Conservation (phyloP, 192 early-diverging fungal genomes). For the Umbelopsis sp. region DNA sequence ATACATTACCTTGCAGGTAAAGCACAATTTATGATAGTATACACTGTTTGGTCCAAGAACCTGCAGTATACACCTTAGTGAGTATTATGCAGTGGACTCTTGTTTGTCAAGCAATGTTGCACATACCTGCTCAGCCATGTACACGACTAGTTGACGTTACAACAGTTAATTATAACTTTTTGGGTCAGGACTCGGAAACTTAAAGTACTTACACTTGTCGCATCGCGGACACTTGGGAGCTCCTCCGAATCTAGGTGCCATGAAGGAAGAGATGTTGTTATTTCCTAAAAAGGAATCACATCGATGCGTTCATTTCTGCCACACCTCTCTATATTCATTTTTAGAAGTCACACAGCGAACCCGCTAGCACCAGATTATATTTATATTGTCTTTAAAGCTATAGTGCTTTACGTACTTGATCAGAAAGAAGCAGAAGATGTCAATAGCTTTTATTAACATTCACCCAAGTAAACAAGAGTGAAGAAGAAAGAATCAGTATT, state of each 20-base stretch:
- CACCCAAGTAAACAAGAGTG: too few species aligned
- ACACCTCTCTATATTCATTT: neutral
- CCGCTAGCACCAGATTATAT: too few species aligned
- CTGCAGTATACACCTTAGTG: constrained; percentile 29
- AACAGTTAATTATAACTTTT: neutral
- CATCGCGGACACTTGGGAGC: constrained; percentile 55
- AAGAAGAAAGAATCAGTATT: too few species aligned
- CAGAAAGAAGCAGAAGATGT: too few species aligned
- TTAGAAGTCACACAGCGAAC: too few species aligned
- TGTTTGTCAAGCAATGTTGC: neutral
- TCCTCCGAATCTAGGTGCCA: constrained; percentile 53
- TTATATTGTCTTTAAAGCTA: too few species aligned
- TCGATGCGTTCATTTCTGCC: neutral
- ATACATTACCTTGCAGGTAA: constrained; percentile 12
- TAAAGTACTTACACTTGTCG: constrained; percentile 37
- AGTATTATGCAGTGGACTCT: neutral
- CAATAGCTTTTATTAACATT: too few species aligned
- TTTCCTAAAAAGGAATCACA: neutral
- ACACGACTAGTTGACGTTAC: constrained; percentile 36
- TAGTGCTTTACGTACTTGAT: too few species aligned
- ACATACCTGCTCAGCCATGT: constrained; percentile 50
- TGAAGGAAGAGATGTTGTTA: neutral
- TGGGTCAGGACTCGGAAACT: neutral
- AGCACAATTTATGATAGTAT: constrained; percentile 37
- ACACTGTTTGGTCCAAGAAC: constrained; percentile 42